These are phyloP conservation scores for Phytopythium cucurbitacearum DNA, from an alignment of 352 stramenopile species.

Conservation along the genomic window DNA sequence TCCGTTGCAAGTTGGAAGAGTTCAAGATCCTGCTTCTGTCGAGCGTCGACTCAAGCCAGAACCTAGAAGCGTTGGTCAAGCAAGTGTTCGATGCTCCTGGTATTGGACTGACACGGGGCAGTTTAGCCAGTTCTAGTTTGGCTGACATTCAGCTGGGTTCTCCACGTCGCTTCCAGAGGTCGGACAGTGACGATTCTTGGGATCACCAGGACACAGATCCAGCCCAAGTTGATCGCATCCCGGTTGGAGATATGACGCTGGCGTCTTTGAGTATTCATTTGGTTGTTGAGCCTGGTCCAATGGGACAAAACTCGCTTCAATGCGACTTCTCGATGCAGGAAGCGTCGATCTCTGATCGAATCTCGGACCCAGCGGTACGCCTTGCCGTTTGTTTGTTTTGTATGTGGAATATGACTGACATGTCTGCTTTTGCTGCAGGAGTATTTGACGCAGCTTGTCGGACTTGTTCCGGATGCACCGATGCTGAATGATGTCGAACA, in stretches of 20 bases:
- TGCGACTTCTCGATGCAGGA: slow-evolving; percentile 45
- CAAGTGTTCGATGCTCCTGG: slow-evolving; percentile 13
- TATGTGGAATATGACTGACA: slow-evolving; percentile 2
- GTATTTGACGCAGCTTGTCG: slow-evolving; percentile 33
- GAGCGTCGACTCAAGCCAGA: slow-evolving; percentile 32
- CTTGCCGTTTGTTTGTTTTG: not conserved
- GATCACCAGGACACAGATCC: not conserved
- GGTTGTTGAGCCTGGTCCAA: not conserved
- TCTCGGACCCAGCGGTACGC: slow-evolving; percentile 39
- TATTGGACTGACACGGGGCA: slow-evolving; percentile 10
- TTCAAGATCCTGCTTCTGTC: slow-evolving; percentile 46
- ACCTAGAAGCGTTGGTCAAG: slow-evolving; percentile 60
- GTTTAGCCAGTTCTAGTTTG: slow-evolving; percentile 2
- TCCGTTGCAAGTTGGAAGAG: slow-evolving; percentile 34
- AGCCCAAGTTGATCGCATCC: not conserved
- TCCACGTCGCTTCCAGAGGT: slow-evolving; percentile 7
- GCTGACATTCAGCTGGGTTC: slow-evolving; percentile 9
- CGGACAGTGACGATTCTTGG: slow-evolving; percentile 1
- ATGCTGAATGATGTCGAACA: slow-evolving; percentile 5
- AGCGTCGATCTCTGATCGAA: slow-evolving; percentile 35
- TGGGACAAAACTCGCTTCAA: slow-evolving; percentile 10
- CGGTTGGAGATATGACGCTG: slow-evolving; percentile 4
- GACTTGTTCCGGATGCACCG: slow-evolving; percentile 19
- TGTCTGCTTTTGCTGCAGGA: slow-evolving; percentile 20
- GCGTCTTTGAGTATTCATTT: slow-evolving; percentile 2